Evolutionary conservation across 495 filamentous ascomycete species (phyloP), one percentile per base, ranked within the genome.

Genomic region (Alectoria sarmentosa): DNA sequence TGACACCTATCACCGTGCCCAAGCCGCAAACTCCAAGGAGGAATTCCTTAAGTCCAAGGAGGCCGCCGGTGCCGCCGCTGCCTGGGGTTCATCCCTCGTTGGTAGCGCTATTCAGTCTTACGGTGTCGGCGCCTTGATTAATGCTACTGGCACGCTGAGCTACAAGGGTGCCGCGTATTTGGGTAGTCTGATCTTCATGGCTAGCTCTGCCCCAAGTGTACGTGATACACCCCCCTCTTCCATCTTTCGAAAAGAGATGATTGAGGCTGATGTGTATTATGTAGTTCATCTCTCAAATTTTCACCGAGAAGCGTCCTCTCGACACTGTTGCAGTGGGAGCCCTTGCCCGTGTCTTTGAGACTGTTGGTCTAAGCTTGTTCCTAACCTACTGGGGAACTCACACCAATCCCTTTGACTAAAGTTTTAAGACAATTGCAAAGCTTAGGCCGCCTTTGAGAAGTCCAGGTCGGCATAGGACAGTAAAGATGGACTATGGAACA

Each of bases 141-240:
- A 96, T 75, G 90, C 91, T 64, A 96, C 93, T 36, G 91, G 92
- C 65, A 96, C 92, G 48, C 80, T 98, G 61, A 90, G 82, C 78
- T 97, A 98, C 79, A 96, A 96, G 83, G 94, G 94, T 70, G 94
- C 94, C 66, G 90, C 94, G 23, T 98, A 97, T 78, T 78, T 98
- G 42, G 94, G 94, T 61, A 82, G 81, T 44, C 82, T 98, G 71
- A 86, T 98, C 76, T 97, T 98, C 81, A 83, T 92, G 57, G 94
- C 94, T 65, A 93, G 87, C 71, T 83, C 89, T 62, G 91, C 93
- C 62, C 94, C 94, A 57, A 84, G 86, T 64, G 92, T 96, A 88
- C 54, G 90, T 84, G 61, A 42, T 49, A 37, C 23, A 26, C 1
- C 37, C 42, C 5, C 30, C n/a, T 41, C 42, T 44, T 65, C n/a